Evolutionary conservation across 352 stramenopile species (phyloP).

Genomic region (Phytophthora rubi): DNA sequence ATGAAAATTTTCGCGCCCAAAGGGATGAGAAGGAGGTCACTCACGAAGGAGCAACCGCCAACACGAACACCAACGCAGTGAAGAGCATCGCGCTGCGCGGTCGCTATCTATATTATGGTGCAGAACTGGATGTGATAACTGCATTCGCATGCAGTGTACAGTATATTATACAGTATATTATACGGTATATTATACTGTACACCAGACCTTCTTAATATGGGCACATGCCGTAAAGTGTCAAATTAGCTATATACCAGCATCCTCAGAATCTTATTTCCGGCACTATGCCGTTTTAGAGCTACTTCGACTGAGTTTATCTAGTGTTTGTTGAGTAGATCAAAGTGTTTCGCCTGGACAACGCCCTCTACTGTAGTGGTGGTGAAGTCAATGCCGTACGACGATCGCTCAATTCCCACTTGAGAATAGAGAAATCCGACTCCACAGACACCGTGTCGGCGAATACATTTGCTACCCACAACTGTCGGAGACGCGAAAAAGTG

Average conservation of each 20-base stretch:
- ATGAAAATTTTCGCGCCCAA: constrained; percentile 26
- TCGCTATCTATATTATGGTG: not conserved
- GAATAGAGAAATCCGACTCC: constrained; percentile 11
- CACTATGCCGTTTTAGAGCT: no score
- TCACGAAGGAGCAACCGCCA: constrained; percentile 7
- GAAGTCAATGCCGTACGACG: constrained; percentile 5
- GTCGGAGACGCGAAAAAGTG: not conserved
- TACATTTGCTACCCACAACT: constrained; percentile 9
- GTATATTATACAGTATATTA: not conserved
- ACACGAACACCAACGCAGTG: constrained; percentile 4
- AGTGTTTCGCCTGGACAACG: constrained; percentile 19
- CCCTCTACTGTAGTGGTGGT: not conserved
- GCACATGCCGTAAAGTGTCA: no score
- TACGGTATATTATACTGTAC: no score
- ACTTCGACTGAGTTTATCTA: not conserved
- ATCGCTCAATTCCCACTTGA: constrained; percentile 10
- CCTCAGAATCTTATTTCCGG: no score
- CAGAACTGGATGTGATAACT: not conserved
- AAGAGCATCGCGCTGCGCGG: constrained; percentile 4
- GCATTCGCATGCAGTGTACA: not conserved
- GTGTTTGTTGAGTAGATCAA: constrained; percentile 1
- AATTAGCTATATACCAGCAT: no score
- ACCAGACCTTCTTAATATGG: not conserved
- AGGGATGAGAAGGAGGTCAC: constrained; percentile 14
- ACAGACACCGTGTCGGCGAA: constrained; percentile 8